These are phyloP conservation scores for Cicer chorassanicum DNA, from an alignment of 306 rosid genomes.

Conservation along the genomic window DNA sequence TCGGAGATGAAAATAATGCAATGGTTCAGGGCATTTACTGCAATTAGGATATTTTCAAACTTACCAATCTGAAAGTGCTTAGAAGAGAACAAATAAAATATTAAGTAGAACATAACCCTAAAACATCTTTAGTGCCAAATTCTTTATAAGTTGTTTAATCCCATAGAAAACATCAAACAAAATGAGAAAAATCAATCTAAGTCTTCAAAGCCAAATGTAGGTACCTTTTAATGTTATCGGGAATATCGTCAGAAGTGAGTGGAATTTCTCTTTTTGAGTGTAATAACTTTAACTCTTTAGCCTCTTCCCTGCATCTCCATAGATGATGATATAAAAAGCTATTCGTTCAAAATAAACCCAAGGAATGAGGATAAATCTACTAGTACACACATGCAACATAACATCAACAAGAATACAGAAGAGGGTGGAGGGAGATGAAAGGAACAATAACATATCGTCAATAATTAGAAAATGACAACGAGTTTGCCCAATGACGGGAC, in stretches of 20 bases:
- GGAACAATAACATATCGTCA: slow-evolving; percentile 7
- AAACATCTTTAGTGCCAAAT: not conserved
- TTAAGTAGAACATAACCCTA: not conserved
- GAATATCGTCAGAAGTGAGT: slow-evolving; percentile 52
- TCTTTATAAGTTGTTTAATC: slow-evolving; percentile 7
- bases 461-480: slow-evolving; percentile 10
- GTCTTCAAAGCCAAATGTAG: not conserved
- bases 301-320: slow-evolving; percentile 66
- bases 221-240: slow-evolving; percentile 67
- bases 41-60: slow-evolving; percentile 12
- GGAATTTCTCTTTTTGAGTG: slow-evolving; percentile 39
- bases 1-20: slow-evolving; percentile 4
- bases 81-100: slow-evolving; percentile 8
- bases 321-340: slow-evolving; percentile 17
- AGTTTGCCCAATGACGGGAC: slow-evolving; percentile 5
- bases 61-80: slow-evolving; percentile 23
- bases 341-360: slow-evolving; percentile 36
- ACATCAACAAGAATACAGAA: not conserved
- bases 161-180: slow-evolving; percentile 10
- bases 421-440: not conserved
- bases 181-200: slow-evolving; percentile 25
- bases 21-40: not conserved
- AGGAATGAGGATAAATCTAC: slow-evolving; percentile 9
- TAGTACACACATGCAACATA: not conserved
- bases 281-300: slow-evolving; percentile 59